Evolutionary conservation across 345 rosid genomes (phyloP), one percentile per base, ranked within the genome.

Genomic region (Gossypium ekmanianum): DNA sequence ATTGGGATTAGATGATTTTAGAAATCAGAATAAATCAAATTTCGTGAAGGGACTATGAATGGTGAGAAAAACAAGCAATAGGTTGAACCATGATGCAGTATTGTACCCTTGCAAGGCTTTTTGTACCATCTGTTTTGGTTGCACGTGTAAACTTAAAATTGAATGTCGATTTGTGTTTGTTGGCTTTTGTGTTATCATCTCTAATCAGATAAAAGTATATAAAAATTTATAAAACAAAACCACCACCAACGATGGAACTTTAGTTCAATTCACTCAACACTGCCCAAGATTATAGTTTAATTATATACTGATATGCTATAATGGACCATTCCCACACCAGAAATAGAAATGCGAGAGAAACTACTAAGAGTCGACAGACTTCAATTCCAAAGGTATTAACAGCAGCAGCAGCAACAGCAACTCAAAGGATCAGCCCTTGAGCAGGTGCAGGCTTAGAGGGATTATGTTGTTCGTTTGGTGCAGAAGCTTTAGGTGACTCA

Each of bases 401-500:
- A 66, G 65, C 2, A 66, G 24, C 51, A 58, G 68, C 75, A 75
- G 22, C 7, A 75, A 34, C 75, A 75, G 22, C 7, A 75, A 34
- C 71, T 83, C 79, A 88, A 47, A 88, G 91, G 79, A 90, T 81
- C 85, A 90, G 77, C 54, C 90, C 92, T 67, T 75, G 85, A 34
- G 79, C 90, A 2, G 89, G 87, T 48, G 81, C 85, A 10, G 86
- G 88, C 84, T 87, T 88, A 4, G 86, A 76, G 50, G 82, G 82
- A 18, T 10, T 57, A 48, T 75, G 85, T 45, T 84, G 87, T 66
- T 84, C 86, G 43, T 79, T 54, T n/a, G 79, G 77, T 51, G 61
- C 71, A 45, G 86, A 62, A 17, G 88, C 82, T 80, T 80, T 90
- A 43, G 99, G 93, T 59, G 97, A 84, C 70, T 92, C 99, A 0